Conservation (phyloP, 1,284 basidiomycete genomes). For the Austroboletus novae-zelandiae region DNA sequence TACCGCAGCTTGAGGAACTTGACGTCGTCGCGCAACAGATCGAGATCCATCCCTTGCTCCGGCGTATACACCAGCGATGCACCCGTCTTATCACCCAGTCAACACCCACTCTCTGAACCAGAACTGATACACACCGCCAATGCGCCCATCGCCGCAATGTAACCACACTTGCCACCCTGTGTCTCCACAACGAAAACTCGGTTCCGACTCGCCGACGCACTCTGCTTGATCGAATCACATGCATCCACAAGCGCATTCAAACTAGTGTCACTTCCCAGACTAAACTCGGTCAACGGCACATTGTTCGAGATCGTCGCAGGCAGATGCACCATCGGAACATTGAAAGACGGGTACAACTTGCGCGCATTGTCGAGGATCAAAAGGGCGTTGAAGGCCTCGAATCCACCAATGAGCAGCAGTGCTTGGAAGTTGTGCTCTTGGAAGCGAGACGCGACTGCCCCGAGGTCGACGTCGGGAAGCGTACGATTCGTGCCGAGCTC, state of each 20-base stretch:
- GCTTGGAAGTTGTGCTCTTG: conserved; percentile 84
- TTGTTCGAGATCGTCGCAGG: conserved; percentile 98
- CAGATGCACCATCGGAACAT: conserved; percentile 90
- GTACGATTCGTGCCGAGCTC: conserved; percentile 96
- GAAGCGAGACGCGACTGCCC: conserved; percentile 85
- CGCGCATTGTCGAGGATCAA: conserved; percentile 79
- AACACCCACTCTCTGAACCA: not conserved
- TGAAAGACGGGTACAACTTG: conserved; percentile 84
- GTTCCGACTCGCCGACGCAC: conserved; percentile 92
- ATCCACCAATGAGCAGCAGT: conserved; percentile 91
- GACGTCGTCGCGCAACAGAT: conserved; percentile 82
- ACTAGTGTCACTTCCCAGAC: conserved; percentile 92
- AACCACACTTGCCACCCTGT: conserved; percentile 95
- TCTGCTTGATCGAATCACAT: conserved; percentile 98
- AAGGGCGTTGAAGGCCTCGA: conserved; percentile 88
- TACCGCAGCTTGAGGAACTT: conserved; percentile 89
- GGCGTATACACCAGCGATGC: conserved; percentile 94
- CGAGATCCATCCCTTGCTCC: conserved; percentile 84
- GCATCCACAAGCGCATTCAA: conserved; percentile 97
- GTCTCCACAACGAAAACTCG: conserved; percentile 98
- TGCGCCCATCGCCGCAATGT: conserved; percentile 93
- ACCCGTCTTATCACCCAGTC: conserved; percentile 61
- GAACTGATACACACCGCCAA: conserved; percentile 68
- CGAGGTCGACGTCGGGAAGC: conserved; percentile 84
- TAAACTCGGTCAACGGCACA: conserved; percentile 95